These are phyloP conservation scores for Vachellia collinsii DNA, from an alignment of 306 rosid species.

Conservation along the genomic window DNA sequence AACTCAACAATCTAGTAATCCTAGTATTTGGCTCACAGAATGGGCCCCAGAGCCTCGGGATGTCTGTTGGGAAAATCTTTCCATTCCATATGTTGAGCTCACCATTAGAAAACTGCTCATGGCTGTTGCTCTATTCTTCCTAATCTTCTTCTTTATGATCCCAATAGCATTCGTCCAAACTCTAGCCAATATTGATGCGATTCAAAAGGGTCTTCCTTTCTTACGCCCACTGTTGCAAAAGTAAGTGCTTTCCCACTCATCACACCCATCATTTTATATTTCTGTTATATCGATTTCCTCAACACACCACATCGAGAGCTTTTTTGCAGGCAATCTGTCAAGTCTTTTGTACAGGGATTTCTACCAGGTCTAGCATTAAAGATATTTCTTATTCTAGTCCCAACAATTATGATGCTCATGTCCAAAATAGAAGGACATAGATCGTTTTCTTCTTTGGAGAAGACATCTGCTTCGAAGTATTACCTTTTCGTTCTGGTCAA, in stretches of 20 bases:
- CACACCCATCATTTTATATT: not conserved
- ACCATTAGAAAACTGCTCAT: constrained; percentile 67
- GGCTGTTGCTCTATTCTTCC: constrained; percentile 56
- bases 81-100: constrained; percentile 84
- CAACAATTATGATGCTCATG: constrained; percentile 76
- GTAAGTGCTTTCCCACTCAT: constrained; percentile 45
- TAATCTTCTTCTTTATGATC: constrained; percentile 82
- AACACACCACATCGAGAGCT: not conserved
- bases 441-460: constrained; percentile 73
- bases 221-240: constrained; percentile 62
- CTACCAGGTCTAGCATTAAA: constrained; percentile 88
- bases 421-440: constrained; percentile 77
- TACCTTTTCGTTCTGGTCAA: constrained; percentile 74
- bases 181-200: constrained; percentile 83
- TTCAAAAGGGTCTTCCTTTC: constrained; percentile 80
- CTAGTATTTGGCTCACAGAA: constrained; percentile 89
- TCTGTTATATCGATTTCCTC: not conserved
- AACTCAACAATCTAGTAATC: constrained; percentile 82
- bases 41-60: constrained; percentile 98
- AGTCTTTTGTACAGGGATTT: constrained; percentile 86
- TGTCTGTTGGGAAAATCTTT: constrained; percentile 81
- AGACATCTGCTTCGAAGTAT: constrained; percentile 86
- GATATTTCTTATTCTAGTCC: constrained; percentile 77
- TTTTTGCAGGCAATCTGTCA: constrained; percentile 60
- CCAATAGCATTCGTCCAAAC: constrained; percentile 94